Evolutionary conservation across 768 basidiomycete species (phyloP), one percentile per base, ranked within the genome.

Genomic region (Kockovaella imperatae): DNA sequence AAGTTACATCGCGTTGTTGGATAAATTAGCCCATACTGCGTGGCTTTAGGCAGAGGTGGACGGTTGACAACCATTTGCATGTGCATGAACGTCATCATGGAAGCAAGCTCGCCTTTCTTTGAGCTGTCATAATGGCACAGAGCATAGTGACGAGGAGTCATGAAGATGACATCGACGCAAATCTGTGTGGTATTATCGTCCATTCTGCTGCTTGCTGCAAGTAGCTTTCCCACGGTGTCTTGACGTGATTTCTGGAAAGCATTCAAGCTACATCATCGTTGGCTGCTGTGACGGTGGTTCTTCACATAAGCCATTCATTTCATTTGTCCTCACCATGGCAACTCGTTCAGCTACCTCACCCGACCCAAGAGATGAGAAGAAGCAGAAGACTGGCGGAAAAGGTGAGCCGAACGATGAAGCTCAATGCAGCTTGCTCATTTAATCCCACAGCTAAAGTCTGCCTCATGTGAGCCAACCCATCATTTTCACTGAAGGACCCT

Each of bases 401-500:
- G 62, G 67, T 68, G 50, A 62, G 62, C 30, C 32, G 44, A 1
- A 24, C 15, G 14, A 15, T n/a, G 7, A 23, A 21, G 11, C 39
- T 26, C 35, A 44, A 17, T 14, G 31, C 31, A 32, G 10, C n/a
- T 44, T 41, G 10, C 25, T 43, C 35, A 5, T 4, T 17, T 24
- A 11, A 6, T 34, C 20, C 42, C 18, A 6, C 2, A 11, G 45
- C 23, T 25, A 3, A 28, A 11, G 15, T 41, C 25, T 31, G 24
- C 15, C n/a, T 52, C 4, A 18, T 36, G 20, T 5, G 43, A 24
- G 24, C 38, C 29, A 4, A n/a, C 2, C 25, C 26, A 15, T 35
- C 14, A 18, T 25, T 14, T 18, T 17, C 50, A 72, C 69, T 87
- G 77, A 90, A 87, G 75, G 84, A 91, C 72, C 90, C 88, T 72